These are phyloP conservation scores for Knufia petricola DNA, from an alignment of 2,329 filamentous ascomycete genomes.

Conservation along the genomic window DNA sequence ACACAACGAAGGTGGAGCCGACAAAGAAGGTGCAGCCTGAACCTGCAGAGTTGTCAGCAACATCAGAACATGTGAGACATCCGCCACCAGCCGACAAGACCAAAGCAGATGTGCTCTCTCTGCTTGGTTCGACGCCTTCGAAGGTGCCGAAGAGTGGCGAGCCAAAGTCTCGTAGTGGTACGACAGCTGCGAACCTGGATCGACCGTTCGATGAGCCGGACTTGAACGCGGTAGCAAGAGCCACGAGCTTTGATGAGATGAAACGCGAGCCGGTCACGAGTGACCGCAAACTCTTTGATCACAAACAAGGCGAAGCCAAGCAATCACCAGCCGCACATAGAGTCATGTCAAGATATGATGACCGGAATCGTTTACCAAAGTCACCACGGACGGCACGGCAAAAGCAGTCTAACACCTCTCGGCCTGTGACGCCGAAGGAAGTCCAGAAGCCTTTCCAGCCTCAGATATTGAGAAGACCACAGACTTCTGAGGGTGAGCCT, in stretches of 20 bases:
- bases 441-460: slow-evolving; percentile 41
- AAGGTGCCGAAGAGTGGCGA: slow-evolving; percentile 16
- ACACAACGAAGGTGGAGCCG: slow-evolving; percentile 13
- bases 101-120: slow-evolving; percentile 13
- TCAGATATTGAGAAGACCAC: slow-evolving; percentile 44
- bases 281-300: slow-evolving; percentile 19
- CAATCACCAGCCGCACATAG: slow-evolving; percentile 20
- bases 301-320: slow-evolving; percentile 20
- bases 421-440: slow-evolving; percentile 7
- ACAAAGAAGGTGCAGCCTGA: slow-evolving; percentile 17
- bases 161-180: slow-evolving; percentile 15
- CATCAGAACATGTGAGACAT: slow-evolving; percentile 23
- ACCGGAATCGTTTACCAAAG: slow-evolving; percentile 17
- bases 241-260: slow-evolving; percentile 13
- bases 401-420: slow-evolving; percentile 3
- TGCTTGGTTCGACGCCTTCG: slow-evolving; percentile 13
- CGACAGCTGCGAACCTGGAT: slow-evolving; percentile 32
- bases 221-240: slow-evolving; percentile 26
- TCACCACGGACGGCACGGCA: slow-evolving; percentile 23
- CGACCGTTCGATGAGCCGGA: slow-evolving; percentile 33
- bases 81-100: slow-evolving; percentile 1
- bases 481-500: slow-evolving; percentile 25
- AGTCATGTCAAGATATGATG: slow-evolving; percentile 22
- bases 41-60: slow-evolving; percentile 39
- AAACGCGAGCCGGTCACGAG: slow-evolving; percentile 16